Conservation (phyloP, 306 rosid species). For the Cicer judaicum region DNA sequence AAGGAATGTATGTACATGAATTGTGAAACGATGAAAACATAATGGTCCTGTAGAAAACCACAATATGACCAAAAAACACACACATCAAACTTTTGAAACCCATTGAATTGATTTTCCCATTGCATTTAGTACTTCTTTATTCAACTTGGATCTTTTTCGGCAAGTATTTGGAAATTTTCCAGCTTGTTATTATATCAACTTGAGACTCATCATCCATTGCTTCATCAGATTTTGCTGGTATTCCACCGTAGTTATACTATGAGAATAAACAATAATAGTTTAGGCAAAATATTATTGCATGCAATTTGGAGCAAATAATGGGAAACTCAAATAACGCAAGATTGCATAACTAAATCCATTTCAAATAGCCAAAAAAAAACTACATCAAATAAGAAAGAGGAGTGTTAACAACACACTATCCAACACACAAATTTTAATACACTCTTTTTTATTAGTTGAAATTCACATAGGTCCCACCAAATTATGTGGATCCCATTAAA, state of each 20-base stretch:
- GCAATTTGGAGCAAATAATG: constrained; percentile 30
- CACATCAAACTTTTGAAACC: constrained; percentile 38
- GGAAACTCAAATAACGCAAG: constrained; percentile 29
- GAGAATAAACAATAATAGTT: constrained; percentile 41
- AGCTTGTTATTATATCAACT: constrained; percentile 81
- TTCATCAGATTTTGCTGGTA: constrained; percentile 77
- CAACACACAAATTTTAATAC: too few species aligned
- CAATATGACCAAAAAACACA: constrained; percentile 26
- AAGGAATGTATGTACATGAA: constrained; percentile 85
- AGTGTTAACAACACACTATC: too few species aligned
- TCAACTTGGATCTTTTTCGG: constrained; percentile 79
- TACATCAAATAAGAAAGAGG: background rate
- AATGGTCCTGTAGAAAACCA: constrained; percentile 78
- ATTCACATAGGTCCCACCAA: too few species aligned
- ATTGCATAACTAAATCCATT: constrained; percentile 34
- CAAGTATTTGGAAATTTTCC: constrained; percentile 86
- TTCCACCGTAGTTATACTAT: constrained; percentile 92
- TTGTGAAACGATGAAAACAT: constrained; percentile 78
- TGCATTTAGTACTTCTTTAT: constrained; percentile 32
- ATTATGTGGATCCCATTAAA: too few species aligned
- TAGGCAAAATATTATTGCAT: constrained; percentile 25
- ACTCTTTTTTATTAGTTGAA: too few species aligned
- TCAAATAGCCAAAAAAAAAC: constrained; percentile 23
- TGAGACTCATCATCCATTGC: constrained; percentile 58
- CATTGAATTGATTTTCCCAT: constrained; percentile 21